These are phyloP conservation scores for Xylaria sp. DNA, from an alignment of 2,329 filamentous ascomycete species.

Conservation along the genomic window DNA sequence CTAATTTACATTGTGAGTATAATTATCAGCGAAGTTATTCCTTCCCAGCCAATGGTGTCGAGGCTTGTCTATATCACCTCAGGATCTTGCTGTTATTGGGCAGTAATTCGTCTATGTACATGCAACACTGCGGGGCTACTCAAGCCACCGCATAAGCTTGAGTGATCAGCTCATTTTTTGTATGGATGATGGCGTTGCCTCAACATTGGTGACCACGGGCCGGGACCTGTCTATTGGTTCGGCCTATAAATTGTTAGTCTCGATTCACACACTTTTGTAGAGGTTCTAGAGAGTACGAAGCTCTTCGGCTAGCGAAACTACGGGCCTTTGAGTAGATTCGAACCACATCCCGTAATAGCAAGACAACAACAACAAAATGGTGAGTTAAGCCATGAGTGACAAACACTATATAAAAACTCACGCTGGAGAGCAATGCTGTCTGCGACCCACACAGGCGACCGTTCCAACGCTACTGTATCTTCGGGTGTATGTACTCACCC, in stretches of 20 bases:
- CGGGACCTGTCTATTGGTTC: conserved; percentile 8
- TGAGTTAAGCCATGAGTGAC: background rate
- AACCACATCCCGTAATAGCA: background rate
- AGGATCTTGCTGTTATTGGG: conserved; percentile 22
- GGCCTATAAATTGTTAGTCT: conserved; percentile 12
- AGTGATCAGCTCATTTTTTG: conserved; percentile 18
- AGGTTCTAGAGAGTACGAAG: background rate
- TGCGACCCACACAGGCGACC: conserved; percentile 26
- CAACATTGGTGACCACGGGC: background rate
- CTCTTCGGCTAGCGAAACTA: background rate
- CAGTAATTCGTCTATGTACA: conserved; percentile 9
- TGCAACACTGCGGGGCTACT: conserved; percentile 27
- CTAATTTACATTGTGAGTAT: conserved; percentile 10
- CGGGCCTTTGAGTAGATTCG: background rate
- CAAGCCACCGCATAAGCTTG: conserved; percentile 19
- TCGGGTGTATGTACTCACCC: conserved; percentile 15
- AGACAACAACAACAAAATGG: background rate
- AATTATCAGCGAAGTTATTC: conserved; percentile 1
- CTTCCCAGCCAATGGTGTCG: conserved; percentile 18
- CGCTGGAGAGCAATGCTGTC: background rate
- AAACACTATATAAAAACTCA: conserved; percentile 7
- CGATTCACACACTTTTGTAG: background rate
- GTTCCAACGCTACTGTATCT: conserved; percentile 8
- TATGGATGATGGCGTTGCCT: conserved; percentile 15
- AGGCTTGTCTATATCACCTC: conserved; percentile 1